phyloP scores from a whole-genome alignment of 2,329 filamentous ascomycete genomes.

The Fusarium chaquense region DNA sequence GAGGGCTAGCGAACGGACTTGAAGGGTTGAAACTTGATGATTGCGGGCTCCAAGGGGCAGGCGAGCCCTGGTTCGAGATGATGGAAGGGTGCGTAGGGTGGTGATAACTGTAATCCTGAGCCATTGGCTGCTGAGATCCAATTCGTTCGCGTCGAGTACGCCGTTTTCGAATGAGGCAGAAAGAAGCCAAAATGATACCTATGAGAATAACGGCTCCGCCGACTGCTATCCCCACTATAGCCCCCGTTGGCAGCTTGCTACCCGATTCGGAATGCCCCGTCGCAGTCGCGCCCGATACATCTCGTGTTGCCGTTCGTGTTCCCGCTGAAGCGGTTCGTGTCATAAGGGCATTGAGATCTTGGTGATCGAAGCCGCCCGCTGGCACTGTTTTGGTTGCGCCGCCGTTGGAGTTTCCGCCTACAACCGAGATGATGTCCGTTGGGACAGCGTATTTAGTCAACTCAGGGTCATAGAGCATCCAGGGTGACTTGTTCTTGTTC shows the following conservation, averaged over 20 bases:
- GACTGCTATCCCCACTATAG: conserved; percentile 60
- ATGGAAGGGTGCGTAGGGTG: conserved; percentile 41
- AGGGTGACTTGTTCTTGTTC: conserved; percentile 58
- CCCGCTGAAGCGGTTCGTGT: conserved; percentile 60
- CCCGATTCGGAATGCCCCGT: neutral
- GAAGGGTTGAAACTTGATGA: conserved; percentile 41
- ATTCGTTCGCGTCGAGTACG: conserved; percentile 25
- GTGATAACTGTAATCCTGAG: conserved; percentile 43
- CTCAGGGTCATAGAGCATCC: conserved; percentile 64
- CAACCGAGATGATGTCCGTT: conserved; percentile 59
- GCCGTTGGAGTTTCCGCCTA: conserved; percentile 64
- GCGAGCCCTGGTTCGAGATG: conserved; percentile 41
- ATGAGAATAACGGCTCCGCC: conserved; percentile 52
- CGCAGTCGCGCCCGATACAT: conserved; percentile 46
- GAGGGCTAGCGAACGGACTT: conserved; percentile 36
- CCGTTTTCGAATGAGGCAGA: conserved; percentile 50
- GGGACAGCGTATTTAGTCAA: conserved; percentile 66
- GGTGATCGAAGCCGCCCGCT: conserved; percentile 60
- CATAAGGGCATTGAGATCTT: conserved; percentile 67
- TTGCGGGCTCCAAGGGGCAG: conserved; percentile 46
- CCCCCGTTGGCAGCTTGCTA: conserved; percentile 52
- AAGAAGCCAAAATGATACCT: conserved; percentile 45
- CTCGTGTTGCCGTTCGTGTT: conserved; percentile 64
- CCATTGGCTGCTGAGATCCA: conserved; percentile 44
- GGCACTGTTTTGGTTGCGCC: conserved; percentile 66